Conservation (phyloP, 2,329 filamentous ascomycete genomes). For the Diaporthe citrichinensis region DNA sequence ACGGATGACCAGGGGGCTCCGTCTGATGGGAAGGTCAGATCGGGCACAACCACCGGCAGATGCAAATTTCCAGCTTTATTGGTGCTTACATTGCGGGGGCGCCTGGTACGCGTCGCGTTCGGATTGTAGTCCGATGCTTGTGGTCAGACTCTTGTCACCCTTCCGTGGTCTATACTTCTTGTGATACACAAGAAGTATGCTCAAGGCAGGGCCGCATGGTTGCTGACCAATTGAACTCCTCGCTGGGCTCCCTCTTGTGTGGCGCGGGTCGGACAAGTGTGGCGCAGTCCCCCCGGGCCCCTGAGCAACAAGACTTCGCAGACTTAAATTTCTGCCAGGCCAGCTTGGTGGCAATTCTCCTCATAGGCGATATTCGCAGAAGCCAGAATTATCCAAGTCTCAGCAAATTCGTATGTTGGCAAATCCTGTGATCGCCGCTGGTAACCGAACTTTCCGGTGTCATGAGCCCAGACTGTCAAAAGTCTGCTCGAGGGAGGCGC, state of each 20-base stretch:
- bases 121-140: not conserved
- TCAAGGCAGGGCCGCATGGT: not conserved
- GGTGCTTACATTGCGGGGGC: slow-evolving; percentile 8
- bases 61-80: not conserved
- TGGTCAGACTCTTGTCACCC: slow-evolving; percentile 3
- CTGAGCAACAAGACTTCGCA: not conserved
- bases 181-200: too few relatives aligned
- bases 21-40: slow-evolving; percentile 1
- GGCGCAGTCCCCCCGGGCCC: not conserved
- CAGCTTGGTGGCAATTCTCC: not conserved
- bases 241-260: slow-evolving; percentile 13
- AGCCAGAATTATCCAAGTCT: not conserved
- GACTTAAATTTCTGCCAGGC: not conserved
- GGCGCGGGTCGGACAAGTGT: not conserved
- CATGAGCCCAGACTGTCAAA: not conserved
- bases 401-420: not conserved
- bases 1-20: slow-evolving; percentile 2
- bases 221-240: not conserved
- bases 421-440: not conserved
- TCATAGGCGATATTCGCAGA: not conserved
- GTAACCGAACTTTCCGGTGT: slow-evolving; percentile 13
- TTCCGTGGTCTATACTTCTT: not conserved
- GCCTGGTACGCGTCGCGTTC: slow-evolving; percentile 7
- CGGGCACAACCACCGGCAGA: slow-evolving; percentile 13
- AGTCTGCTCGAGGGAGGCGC: not conserved